A percentile compares a stretch with the other conserved stretches of the same genome.
Evolutionary conservation across 225 moss, liverwort and hornwort species (phyloP).

Genomic region (Takakia lepidozioides): DNA sequence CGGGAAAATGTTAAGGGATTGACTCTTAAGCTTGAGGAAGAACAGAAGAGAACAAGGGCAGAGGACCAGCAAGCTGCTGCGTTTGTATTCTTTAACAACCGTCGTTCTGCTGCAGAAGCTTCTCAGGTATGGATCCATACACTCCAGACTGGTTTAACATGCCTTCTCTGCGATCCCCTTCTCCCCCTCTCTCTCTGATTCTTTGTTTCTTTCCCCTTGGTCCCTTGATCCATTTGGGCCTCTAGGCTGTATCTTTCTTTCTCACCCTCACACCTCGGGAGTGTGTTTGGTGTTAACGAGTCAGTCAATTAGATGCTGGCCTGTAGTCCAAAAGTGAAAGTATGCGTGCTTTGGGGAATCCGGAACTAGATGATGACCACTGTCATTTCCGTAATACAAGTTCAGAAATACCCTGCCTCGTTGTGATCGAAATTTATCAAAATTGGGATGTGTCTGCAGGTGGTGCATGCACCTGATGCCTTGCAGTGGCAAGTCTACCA

Average conservation of each 20-base stretch:
- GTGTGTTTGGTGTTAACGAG: too few species aligned
- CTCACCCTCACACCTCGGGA: too few species aligned
- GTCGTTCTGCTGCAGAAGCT: conserved; percentile 74
- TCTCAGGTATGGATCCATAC: conserved; percentile 51
- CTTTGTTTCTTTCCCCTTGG: too few species aligned
- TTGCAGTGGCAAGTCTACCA: conserved; percentile 35
- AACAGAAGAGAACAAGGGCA: conserved; percentile 25
- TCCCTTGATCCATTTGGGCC: too few species aligned
- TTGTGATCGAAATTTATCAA: too few species aligned
- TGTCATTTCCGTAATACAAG: too few species aligned
- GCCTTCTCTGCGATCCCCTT: background rate
- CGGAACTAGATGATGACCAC: too few species aligned
- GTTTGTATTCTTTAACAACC: conserved; percentile 62
- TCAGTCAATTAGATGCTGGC: too few species aligned
- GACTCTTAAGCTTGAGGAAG: conserved; percentile 24
- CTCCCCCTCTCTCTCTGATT: background rate
- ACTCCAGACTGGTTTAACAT: conserved; percentile 16
- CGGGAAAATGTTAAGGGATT: conserved; percentile 45
- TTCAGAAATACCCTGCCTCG: too few species aligned
- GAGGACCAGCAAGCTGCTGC: conserved; percentile 43
- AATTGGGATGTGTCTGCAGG: conserved; percentile 10
- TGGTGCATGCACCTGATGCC: conserved; percentile 36
- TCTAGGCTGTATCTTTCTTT: too few species aligned
- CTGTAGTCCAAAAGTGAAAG: too few species aligned
- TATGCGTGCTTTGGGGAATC: too few species aligned